Evolutionary conservation across 2,329 filamentous ascomycete genomes (phyloP).

Genomic region (Claviceps cyperi): DNA sequence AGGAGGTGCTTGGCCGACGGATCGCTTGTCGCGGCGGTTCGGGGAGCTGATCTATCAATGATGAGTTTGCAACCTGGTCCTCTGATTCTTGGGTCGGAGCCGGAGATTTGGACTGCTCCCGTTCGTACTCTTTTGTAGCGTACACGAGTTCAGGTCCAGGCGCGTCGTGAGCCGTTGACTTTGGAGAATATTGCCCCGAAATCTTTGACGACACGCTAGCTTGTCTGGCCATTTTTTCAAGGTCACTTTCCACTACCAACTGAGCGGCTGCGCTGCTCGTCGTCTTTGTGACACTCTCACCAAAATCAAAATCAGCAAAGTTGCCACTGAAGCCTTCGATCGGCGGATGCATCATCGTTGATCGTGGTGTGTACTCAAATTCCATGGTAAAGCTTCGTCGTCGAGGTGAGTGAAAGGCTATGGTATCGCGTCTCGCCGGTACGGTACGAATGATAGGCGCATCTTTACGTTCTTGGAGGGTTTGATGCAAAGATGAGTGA

Average conservation of each 20-base stretch:
- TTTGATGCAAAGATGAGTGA: slow-evolving; percentile 20
- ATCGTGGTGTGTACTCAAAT: slow-evolving; percentile 10
- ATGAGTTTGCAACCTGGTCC: slow-evolving; percentile 1
- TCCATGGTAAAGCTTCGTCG: slow-evolving; percentile 34
- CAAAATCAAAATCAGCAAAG: slow-evolving; percentile 25
- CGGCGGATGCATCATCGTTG: slow-evolving; percentile 10
- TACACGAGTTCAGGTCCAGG: neutral
- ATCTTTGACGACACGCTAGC: neutral
- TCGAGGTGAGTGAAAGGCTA: slow-evolving; percentile 30
- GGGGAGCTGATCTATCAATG: slow-evolving; percentile 4
- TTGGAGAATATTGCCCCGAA: neutral
- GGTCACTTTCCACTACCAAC: neutral
- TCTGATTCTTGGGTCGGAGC: neutral
- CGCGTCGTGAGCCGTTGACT: neutral
- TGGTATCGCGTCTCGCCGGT: slow-evolving; percentile 34
- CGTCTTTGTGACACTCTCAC: slow-evolving; percentile 14
- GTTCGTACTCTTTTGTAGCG: slow-evolving; percentile 4
- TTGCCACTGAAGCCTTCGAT: slow-evolving; percentile 23
- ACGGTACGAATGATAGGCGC: slow-evolving; percentile 33
- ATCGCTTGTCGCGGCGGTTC: neutral
- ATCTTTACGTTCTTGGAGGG: slow-evolving; percentile 26
- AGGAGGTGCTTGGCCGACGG: neutral
- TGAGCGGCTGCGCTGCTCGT: neutral
- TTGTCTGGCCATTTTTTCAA: neutral
- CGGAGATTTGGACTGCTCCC: slow-evolving; percentile 5